Evolutionary conservation across 140 eudicot genomes (phyloP), one percentile per base, ranked within the genome.

Genomic region (Stevia rebaudiana): DNA sequence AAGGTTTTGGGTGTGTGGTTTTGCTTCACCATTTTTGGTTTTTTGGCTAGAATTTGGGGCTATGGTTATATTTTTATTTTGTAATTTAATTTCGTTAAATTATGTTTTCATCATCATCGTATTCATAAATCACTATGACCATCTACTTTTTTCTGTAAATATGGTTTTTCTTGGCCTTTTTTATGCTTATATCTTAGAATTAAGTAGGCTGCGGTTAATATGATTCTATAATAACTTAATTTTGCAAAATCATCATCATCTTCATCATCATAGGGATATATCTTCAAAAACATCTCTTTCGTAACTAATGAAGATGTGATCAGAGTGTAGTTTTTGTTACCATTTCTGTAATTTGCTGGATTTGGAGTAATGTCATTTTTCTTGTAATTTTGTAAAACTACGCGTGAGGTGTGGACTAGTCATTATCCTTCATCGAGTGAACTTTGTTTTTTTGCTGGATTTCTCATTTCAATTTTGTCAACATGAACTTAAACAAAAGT

Each of bases 281-380:
- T 69, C 36, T 8, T 1, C 59, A 28, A 1, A 21, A 59, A 31
- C 49, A 43, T 55, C 37, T 18, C 59, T 47, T 65, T 37, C 0
- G n/a, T n/a, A 33, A 40, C 30, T 21, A 21, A 43, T 47, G 15
- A 46, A 25, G 49, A 59, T 59, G 47, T 48, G 40, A n/a, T n/a
- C n/a, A 24, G 10, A 22, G 63, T 39, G 30, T 53, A 43, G 18
- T 18, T 18, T 72, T 51, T 49, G 17, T 64, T 55, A 35, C 12
- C 16, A 55, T 74, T 58, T 74, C n/a, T 51, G 36, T 37, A 51
- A 56, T 74, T 30, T 50, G 59, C 28, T 65, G 16, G 43, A 53
- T 4, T 74, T 48, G 11, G 6, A 51, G 42, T 48, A 39, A 33
- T 61, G 1, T 57, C 1, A 44, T 46, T 23, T 11, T 61, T 17